These are phyloP conservation scores for Mastigamoeba balamuthi DNA, from an alignment of 78 protist species.

Conservation along the genomic window DNA sequence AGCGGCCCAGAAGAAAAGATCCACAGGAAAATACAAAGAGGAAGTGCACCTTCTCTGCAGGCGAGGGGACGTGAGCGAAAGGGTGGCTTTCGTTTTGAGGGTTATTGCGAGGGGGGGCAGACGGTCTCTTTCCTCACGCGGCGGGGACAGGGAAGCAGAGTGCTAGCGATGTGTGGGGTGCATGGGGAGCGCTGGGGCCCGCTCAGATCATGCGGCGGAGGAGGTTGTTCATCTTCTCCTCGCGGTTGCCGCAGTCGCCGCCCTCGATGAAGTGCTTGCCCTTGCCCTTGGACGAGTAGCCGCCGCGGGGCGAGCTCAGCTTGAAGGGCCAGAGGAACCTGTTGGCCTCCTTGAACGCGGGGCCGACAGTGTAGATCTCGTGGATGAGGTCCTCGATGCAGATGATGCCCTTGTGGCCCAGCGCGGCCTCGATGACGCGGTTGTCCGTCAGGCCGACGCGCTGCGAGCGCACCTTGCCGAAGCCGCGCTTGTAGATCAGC, in stretches of 20 bases:
- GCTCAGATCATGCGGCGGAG: conserved; percentile 66
- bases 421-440: conserved; percentile 65
- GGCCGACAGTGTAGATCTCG: conserved; percentile 97
- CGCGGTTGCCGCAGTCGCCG: conserved; percentile 98
- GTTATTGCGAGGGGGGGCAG: too few relatives aligned
- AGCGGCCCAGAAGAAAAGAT: too few relatives aligned
- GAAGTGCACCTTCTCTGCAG: too few relatives aligned
- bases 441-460: conserved; percentile 91
- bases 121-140: too few relatives aligned
- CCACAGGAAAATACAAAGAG: too few relatives aligned
- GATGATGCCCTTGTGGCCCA: conserved; percentile 79
- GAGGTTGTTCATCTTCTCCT: conserved; percentile 77
- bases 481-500: conserved; percentile 99
- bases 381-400: conserved; percentile 99
- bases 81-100: too few relatives aligned
- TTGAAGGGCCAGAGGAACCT: conserved; percentile 99
- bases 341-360: conserved; percentile 87
- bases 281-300: conserved; percentile 63
- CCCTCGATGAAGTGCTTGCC: conserved; percentile 94
- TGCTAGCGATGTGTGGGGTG: too few relatives aligned
- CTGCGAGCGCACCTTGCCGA: conserved; percentile 80
- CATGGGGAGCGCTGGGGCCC: background rate
- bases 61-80: too few relatives aligned
- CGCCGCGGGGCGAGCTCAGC: conserved; percentile 89
- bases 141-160: too few relatives aligned